Base-by-base conservation (phyloP, 164 flowering plant genomes). In the Stephania yunnanensis region DNA sequence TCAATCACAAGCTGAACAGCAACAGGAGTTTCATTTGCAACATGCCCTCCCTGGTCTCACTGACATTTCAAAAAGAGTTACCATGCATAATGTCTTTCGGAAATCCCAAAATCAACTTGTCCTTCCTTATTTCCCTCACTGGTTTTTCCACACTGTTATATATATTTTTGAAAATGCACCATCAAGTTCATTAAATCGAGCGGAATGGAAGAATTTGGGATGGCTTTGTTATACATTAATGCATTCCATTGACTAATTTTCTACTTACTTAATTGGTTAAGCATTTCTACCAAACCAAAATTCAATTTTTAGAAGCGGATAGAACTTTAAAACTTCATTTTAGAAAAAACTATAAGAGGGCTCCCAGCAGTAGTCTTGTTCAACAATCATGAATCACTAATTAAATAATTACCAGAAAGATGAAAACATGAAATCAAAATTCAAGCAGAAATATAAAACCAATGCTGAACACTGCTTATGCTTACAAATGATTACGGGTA, bases 401-500 rank as follows among this genome's bases (percentile, higher is more conserved):
- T 69, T 11, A 69, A n/a, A 36, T 36, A 36, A 36, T 36, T 36
- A 36, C 42, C 4, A 36, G 42, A 36, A 36, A 36, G 42, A 36
- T 36, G 1, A 36, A 36, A 4, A 19, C 46, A 15, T 64, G 48
- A 5, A 48, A 2, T 12, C 25, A 20, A 67, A 17, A 45, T 46
- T 9, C 4, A 20, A n/a, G 66, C 66, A 61, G 25, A n/a, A 25
- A 19, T 11, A 61, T 55, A 61, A 19, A 46, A 75, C 11, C 2
- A 70, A 52, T 10, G 10, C 42, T 20, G n/a, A 36, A 64, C 13
- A 29, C 15, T 64, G 19, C 63, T n/a, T 9, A n/a, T 71, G 75
- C 92, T 89, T 89, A 95, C 99, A 88, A 10, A 78, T 84, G 76
- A 76, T 71, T 79, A 68, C 80, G 91, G 46, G 83, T 70, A 69